These are phyloP conservation scores for Mortierella sp. DNA, from an alignment of 371 early-diverging fungal genomes.

Conservation along the genomic window DNA sequence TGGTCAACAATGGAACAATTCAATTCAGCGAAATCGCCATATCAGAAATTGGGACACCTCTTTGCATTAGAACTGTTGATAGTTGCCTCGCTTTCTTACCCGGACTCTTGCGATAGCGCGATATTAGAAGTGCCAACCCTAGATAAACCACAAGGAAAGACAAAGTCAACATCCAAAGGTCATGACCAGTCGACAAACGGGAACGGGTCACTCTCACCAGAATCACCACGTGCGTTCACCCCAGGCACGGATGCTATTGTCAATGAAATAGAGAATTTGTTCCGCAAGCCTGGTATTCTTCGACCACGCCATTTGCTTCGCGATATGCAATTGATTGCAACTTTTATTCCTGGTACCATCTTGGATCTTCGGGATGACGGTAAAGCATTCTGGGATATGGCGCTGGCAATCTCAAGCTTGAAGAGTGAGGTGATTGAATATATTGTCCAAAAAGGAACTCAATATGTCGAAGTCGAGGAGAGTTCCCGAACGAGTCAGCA, in stretches of 20 bases:
- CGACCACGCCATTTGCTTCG: constrained; percentile 56
- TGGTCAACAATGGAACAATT: constrained; percentile 49
- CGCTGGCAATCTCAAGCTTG: constrained; percentile 56
- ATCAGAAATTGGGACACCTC: constrained; percentile 57
- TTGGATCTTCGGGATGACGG: constrained; percentile 60
- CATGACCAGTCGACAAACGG: neutral
- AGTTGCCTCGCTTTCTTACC: constrained; percentile 55
- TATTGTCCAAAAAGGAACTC: constrained; percentile 50
- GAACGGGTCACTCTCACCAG: neutral
- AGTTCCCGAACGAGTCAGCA: constrained; percentile 19
- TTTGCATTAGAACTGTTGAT: constrained; percentile 58
- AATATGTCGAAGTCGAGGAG: constrained; percentile 48
- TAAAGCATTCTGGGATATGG: constrained; percentile 61
- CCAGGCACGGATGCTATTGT: constrained; percentile 63
- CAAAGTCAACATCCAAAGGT: neutral
- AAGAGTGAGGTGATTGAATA: constrained; percentile 58
- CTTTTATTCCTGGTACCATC: constrained; percentile 57
- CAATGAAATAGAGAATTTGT: constrained; percentile 58
- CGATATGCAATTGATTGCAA: constrained; percentile 59
- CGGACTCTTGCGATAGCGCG: constrained; percentile 31
- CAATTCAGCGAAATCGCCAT: constrained; percentile 53
- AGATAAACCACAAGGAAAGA: neutral
- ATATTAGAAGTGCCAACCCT: neutral
- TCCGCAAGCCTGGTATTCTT: constrained; percentile 38
- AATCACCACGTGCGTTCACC: constrained; percentile 36